Evolutionary conservation across 192 early-diverging fungal genomes (phyloP), one percentile per base, ranked within the genome.

Genomic region (Coemansia pectinata): DNA sequence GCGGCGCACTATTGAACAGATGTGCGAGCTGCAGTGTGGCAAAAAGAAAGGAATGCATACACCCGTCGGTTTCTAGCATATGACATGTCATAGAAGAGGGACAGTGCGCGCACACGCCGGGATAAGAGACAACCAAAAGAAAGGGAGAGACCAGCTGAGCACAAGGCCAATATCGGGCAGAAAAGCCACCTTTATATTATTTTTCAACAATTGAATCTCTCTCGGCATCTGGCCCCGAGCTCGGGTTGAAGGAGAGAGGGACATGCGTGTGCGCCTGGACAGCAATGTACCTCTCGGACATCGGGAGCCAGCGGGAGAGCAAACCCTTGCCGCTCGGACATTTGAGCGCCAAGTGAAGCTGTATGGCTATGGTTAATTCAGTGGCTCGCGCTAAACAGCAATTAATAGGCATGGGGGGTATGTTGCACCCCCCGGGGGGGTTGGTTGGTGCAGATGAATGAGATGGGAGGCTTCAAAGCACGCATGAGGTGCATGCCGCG

Each of bases 141-240:
- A 27, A 27, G 27, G 27, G 27, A 58, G 29, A 6, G 17, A 23
- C 29, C 55, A 27, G 55, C 55, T 58, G 55, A 58, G 55, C 55
- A 58, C 55, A 58, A 29, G 55, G 55, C 55, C 55, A 58, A 33
- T 58, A 17, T 58, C 31, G 55, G 15, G 55, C 55, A 58, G 23
- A n/a, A n/a, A n/a, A 52, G 55, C 55, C 55, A 58, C 55, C 55
- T 58, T 58, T 53, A 50, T 29, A 12, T 48, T 48, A 25, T 52
- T 52, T 14, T 4, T 12, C 55, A 58, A 58, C 55, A 58, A 58
- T 58, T 58, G 31, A 29, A n/a, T 3, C 55, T 58, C 55, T 58
- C 55, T 58, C 55, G 55, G 55, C 55, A 58, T 58, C 27, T 58
- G 55, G 55, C 55, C 44, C 53, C 55, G 47, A 21, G 47, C 19